Evolutionary conservation across 768 basidiomycete species (phyloP).

Genomic region (Chlorophyllum brunneum): DNA sequence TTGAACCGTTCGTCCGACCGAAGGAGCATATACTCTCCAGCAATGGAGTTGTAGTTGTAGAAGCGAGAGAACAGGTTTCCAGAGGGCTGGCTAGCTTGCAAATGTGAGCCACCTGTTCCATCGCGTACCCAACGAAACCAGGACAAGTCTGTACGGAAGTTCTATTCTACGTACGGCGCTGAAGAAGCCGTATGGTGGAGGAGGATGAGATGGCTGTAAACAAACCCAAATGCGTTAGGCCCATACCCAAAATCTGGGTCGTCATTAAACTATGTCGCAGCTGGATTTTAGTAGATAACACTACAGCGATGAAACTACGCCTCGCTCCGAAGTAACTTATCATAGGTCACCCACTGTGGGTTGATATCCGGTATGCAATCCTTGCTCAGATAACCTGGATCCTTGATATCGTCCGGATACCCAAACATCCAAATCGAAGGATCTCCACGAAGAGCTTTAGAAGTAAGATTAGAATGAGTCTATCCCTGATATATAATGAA

Average conservation of each 20-base stretch:
- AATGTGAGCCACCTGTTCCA: slow-evolving; percentile 64
- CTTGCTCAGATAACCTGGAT: no score
- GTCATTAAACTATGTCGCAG: no score
- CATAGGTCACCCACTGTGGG: no score
- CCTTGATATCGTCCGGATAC: no score
- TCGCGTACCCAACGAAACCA: slow-evolving; percentile 87
- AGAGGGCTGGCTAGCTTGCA: slow-evolving; percentile 28
- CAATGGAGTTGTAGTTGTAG: slow-evolving; percentile 82
- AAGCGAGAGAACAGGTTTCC: slow-evolving; percentile 80
- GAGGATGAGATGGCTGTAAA: slow-evolving; percentile 3
- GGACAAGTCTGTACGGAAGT: slow-evolving; percentile 69
- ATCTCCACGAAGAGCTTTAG: not conserved
- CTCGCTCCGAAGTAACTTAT: no score
- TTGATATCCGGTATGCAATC: no score
- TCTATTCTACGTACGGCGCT: slow-evolving; percentile 50
- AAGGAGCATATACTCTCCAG: slow-evolving; percentile 85
- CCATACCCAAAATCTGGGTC: not conserved
- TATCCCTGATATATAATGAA: not conserved
- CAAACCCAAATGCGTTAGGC: slow-evolving; percentile 5
- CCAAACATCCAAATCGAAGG: not conserved
- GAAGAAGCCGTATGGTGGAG: slow-evolving; percentile 18
- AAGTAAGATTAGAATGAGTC: not conserved
- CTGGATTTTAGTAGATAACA: no score
- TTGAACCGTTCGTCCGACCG: slow-evolving; percentile 77
- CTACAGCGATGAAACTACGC: no score